phyloP scores from a whole-genome alignment of 345 rosid genomes.

The Xanthoceras sorbifolium region DNA sequence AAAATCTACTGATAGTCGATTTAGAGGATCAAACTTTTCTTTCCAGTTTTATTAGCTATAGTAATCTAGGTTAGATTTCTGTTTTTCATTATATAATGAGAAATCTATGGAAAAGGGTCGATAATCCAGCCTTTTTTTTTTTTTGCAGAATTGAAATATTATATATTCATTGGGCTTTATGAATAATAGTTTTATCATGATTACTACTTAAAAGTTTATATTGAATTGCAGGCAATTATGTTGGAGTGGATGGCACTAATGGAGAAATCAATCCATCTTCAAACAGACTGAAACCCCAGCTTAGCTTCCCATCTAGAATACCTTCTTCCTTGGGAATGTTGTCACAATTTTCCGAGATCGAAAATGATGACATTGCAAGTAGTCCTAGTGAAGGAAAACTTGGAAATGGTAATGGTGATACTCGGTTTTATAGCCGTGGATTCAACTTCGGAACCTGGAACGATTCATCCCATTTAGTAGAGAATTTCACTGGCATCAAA shows the following conservation, averaged over 20 bases:
- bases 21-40: too few relatives aligned
- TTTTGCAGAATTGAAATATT: too few relatives aligned
- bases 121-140: too few relatives aligned
- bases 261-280: slow-evolving; percentile 54
- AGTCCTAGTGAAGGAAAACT: slow-evolving; percentile 38
- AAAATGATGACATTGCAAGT: slow-evolving; percentile 32
- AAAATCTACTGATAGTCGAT: too few relatives aligned
- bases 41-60: too few relatives aligned
- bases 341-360: slow-evolving; percentile 68
- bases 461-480: slow-evolving; percentile 48
- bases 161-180: neutral
- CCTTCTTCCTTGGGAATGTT: slow-evolving; percentile 74
- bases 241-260: slow-evolving; percentile 40
- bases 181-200: neutral
- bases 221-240: slow-evolving; percentile 58
- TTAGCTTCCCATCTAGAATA: slow-evolving; percentile 56
- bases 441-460: slow-evolving; percentile 62
- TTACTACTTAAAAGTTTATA: slow-evolving; percentile 23
- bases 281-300: slow-evolving; percentile 55
- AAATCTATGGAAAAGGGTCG: too few relatives aligned
- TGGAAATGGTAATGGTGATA: slow-evolving; percentile 22
- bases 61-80: too few relatives aligned
- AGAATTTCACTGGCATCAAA: slow-evolving; percentile 47
- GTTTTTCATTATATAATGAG: too few relatives aligned
- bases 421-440: slow-evolving; percentile 35